These are phyloP conservation scores for Candida sanyaensis DNA, from an alignment of 1,139 yeast species.

Conservation along the genomic window DNA sequence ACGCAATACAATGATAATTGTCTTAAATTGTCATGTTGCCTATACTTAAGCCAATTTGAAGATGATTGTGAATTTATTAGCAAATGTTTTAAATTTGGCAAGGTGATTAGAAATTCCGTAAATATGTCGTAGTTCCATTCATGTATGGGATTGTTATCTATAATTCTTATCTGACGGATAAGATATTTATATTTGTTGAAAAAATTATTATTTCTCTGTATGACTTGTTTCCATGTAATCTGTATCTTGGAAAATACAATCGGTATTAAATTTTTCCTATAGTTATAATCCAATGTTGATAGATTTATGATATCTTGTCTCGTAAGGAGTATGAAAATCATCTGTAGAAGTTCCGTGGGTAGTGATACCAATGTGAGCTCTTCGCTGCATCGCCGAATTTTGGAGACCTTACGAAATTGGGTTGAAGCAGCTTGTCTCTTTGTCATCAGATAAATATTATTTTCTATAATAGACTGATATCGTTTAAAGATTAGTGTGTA, in stretches of 20 bases:
- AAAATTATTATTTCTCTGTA: slow-evolving; percentile 5
- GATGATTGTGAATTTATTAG: slow-evolving; percentile 36
- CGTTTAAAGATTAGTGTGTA: too few species aligned
- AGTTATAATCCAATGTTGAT: slow-evolving; percentile 20
- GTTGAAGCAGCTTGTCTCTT: too few species aligned
- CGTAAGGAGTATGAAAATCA: slow-evolving; percentile 21
- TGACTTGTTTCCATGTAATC: slow-evolving; percentile 32
- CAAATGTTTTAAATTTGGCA: slow-evolving; percentile 26
- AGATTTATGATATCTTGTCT: slow-evolving; percentile 26
- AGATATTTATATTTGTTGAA: slow-evolving; percentile 12
- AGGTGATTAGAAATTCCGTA: slow-evolving; percentile 18
- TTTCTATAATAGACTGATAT: too few species aligned
- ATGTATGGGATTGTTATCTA: slow-evolving; percentile 38
- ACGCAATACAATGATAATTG: slow-evolving; percentile 31
- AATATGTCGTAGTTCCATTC: slow-evolving; percentile 45
- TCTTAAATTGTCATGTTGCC: slow-evolving; percentile 20
- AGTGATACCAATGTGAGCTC: slow-evolving; percentile 18
- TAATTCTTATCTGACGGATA: slow-evolving; percentile 27
- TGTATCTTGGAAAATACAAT: slow-evolving; percentile 27
- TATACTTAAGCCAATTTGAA: slow-evolving; percentile 45
- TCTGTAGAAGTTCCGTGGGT: slow-evolving; percentile 30
- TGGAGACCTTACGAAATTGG: neutral
- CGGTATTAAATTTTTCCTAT: slow-evolving; percentile 22
- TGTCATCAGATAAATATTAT: too few species aligned
- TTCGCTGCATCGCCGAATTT: slow-evolving; percentile 1